phyloP scores from a whole-genome alignment of 768 basidiomycete genomes.

The Cubamyces sp. region DNA sequence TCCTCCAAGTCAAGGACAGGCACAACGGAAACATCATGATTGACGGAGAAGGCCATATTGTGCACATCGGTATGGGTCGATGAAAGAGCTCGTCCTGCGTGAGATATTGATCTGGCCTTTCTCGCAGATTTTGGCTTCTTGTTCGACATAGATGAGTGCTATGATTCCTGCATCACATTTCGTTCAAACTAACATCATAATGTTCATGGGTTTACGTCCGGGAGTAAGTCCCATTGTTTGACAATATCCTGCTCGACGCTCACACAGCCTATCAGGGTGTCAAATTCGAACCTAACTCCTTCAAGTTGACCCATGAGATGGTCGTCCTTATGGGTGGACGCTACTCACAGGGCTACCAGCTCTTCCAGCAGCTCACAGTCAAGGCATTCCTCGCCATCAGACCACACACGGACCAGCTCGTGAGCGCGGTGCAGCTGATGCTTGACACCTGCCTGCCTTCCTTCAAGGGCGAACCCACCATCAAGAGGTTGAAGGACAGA shows the following conservation, averaged over 20 bases:
- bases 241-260: conserved; percentile 7
- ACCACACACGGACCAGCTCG: conserved; percentile 90
- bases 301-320: conserved; percentile 99
- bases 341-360: conserved; percentile 90
- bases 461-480: conserved; percentile 95
- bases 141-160: conserved; percentile 95
- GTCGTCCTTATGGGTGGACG: conserved; percentile 96
- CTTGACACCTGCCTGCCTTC: conserved; percentile 92
- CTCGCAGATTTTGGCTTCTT: conserved; percentile 87
- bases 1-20: conserved; percentile 97
- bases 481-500: conserved; percentile 82
- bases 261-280: conserved; percentile 64
- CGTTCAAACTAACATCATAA: neutral
- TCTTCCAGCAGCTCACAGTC: conserved; percentile 92
- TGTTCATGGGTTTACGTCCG: conserved; percentile 53
- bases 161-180: conserved; percentile 1
- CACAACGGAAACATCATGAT: conserved; percentile 99
- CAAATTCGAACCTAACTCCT: conserved; percentile 97
- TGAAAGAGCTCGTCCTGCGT: too few relatives aligned
- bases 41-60: conserved; percentile 94
- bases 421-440: conserved; percentile 91
- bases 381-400: conserved; percentile 97
- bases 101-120: too few relatives aligned
- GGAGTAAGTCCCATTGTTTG: conserved; percentile 52
- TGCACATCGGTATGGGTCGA: conserved; percentile 80